These are phyloP conservation scores for Calonectria pteridis DNA, from an alignment of 2,329 filamentous ascomycete genomes.

Conservation along the genomic window DNA sequence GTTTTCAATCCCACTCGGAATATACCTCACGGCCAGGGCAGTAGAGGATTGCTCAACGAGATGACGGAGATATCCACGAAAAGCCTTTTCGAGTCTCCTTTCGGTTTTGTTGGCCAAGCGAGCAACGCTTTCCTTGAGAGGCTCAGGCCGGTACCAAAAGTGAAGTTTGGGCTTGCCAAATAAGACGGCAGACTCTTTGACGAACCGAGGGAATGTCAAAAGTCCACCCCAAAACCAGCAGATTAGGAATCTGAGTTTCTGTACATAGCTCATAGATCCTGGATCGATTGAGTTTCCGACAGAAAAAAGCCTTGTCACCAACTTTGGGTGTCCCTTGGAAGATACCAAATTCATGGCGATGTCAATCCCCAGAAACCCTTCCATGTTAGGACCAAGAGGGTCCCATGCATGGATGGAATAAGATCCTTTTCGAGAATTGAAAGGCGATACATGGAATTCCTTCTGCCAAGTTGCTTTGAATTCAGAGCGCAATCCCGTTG, in stretches of 20 bases:
- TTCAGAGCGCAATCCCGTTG: constrained; percentile 9
- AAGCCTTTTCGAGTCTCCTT: constrained; percentile 58
- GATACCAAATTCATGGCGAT: constrained; percentile 72
- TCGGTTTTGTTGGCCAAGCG: constrained; percentile 66
- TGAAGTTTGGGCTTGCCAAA: constrained; percentile 69
- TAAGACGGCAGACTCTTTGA: constrained; percentile 69
- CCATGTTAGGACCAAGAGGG: constrained; percentile 53
- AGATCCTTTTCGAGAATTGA: constrained; percentile 72
- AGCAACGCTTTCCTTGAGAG: constrained; percentile 66
- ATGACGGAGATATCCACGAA: constrained; percentile 61
- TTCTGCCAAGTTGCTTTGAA: constrained; percentile 72
- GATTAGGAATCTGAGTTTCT: constrained; percentile 61
- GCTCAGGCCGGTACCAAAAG: constrained; percentile 76
- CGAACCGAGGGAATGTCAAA: constrained; percentile 74
- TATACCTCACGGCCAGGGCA: constrained; percentile 65
- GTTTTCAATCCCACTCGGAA: constrained; percentile 61
- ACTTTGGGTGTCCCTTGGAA: constrained; percentile 70
- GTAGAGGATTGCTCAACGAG: constrained; percentile 61
- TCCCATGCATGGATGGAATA: constrained; percentile 66
- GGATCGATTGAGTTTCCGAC: constrained; percentile 65
- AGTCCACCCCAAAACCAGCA: constrained; percentile 78
- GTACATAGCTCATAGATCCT: constrained; percentile 53
- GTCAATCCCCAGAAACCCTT: constrained; percentile 60
- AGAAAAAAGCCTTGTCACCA: constrained; percentile 72
- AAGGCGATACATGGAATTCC: constrained; percentile 82